Percentiles rank a stretch among this genome's conserved stretches.
phyloP scores from a whole-genome alignment of 2,329 filamentous ascomycete genomes.

The Diaporthe vexans region DNA sequence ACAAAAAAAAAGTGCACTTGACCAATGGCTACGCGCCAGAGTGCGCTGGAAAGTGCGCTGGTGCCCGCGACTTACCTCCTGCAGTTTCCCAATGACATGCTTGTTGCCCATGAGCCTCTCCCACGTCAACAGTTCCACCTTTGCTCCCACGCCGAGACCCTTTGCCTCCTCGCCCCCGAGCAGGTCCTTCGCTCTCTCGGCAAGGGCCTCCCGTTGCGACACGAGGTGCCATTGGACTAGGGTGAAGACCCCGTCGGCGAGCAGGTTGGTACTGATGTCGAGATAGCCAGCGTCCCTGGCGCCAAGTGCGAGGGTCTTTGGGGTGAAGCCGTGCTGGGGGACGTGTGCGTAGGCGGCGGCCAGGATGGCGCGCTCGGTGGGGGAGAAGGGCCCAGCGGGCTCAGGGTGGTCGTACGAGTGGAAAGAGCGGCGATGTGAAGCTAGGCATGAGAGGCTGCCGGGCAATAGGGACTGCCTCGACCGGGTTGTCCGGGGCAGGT shows the following conservation, averaged over 20 bases:
- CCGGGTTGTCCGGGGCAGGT: not conserved
- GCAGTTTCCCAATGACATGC: conserved; percentile 82
- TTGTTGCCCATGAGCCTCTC: conserved; percentile 82
- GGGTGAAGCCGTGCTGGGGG: conserved; percentile 85
- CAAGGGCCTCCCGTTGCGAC: conserved; percentile 74
- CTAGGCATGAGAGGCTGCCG: conserved; percentile 27
- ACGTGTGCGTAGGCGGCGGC: conserved; percentile 84
- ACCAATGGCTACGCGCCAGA: not conserved
- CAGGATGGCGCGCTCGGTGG: conserved; percentile 82
- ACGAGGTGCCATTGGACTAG: conserved; percentile 85
- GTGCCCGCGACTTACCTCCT: conserved; percentile 75
- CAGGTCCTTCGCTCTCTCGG: conserved; percentile 54
- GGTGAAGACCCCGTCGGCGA: conserved; percentile 84
- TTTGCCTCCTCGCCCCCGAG: conserved; percentile 54
- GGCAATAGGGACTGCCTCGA: conserved; percentile 32
- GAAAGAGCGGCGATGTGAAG: conserved; percentile 61
- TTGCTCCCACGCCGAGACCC: conserved; percentile 67
- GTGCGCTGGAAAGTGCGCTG: not conserved
- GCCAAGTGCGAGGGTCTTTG: conserved; percentile 79
- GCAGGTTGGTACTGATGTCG: conserved; percentile 86
- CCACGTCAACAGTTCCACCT: conserved; percentile 80
- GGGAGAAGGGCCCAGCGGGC: conserved; percentile 72
- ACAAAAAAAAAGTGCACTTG: not conserved
- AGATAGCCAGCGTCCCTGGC: conserved; percentile 88
- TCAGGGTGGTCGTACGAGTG: conserved; percentile 81